These are phyloP conservation scores for Eucalyptus tenuipes DNA, from an alignment of 345 rosid genomes.

Conservation along the genomic window DNA sequence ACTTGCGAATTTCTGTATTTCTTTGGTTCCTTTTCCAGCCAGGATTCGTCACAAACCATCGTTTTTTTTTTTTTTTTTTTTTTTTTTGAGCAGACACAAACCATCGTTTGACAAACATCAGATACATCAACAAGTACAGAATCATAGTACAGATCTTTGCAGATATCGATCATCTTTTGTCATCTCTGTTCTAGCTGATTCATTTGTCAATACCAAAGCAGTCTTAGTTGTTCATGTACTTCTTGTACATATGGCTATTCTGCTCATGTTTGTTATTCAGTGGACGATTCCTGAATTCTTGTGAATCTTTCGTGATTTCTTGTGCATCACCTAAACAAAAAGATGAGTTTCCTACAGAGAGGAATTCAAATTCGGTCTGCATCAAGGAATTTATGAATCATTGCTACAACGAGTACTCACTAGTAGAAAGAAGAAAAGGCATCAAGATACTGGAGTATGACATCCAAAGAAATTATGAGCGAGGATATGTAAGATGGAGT, in stretches of 20 bases:
- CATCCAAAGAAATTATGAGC: neutral
- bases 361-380: neutral
- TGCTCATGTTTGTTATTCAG: neutral
- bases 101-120: neutral
- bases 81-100: too few species aligned
- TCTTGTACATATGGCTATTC: neutral
- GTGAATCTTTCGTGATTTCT: neutral
- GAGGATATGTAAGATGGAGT: neutral
- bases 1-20: neutral
- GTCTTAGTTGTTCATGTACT: neutral
- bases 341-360: neutral
- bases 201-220: neutral
- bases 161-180: neutral
- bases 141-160: neutral
- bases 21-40: neutral
- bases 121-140: neutral
- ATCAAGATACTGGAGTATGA: neutral
- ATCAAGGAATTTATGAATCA: neutral
- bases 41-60: neutral
- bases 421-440: neutral
- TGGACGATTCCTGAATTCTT: neutral
- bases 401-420: neutral
- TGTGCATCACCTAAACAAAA: neutral
- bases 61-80: too few species aligned
- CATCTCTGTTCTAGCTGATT: neutral